phyloP scores from a whole-genome alignment of 2,329 filamentous ascomycete genomes.

The Colletotrichum liriopes region DNA sequence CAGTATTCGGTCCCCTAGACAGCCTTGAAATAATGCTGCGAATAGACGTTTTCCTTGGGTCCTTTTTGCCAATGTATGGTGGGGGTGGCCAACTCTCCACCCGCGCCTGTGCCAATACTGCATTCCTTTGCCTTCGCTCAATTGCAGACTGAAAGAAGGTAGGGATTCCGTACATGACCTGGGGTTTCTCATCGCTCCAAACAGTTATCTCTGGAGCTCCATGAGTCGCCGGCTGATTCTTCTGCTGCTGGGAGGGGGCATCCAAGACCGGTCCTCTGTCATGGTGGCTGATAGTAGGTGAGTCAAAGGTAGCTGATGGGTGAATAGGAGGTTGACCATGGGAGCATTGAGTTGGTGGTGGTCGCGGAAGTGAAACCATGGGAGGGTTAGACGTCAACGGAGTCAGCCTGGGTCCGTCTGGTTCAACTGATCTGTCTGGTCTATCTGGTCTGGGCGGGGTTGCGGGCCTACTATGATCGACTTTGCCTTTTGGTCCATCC shows the following conservation, averaged over 20 bases:
- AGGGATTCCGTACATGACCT: background rate
- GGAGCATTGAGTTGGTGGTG: slow-evolving; percentile 1
- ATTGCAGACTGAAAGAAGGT: slow-evolving; percentile 20
- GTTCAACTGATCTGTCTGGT: background rate
- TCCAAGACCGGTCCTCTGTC: too few species aligned
- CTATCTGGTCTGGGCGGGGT: background rate
- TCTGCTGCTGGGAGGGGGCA: background rate
- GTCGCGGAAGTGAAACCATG: slow-evolving; percentile 15
- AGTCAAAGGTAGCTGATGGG: background rate
- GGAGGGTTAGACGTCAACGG: slow-evolving; percentile 26
- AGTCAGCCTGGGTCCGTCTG: background rate
- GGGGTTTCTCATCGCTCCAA: slow-evolving; percentile 1
- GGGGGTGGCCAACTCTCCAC: slow-evolving; percentile 14
- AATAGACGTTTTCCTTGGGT: background rate
- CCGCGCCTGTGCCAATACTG: background rate
- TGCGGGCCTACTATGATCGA: background rate
- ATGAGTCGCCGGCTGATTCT: background rate
- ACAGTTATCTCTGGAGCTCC: background rate
- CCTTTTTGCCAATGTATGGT: background rate
- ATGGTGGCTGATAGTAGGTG: background rate
- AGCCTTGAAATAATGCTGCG: background rate
- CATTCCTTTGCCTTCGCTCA: slow-evolving; percentile 12
- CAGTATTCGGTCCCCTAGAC: background rate
- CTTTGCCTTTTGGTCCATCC: slow-evolving; percentile 3
- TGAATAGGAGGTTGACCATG: slow-evolving; percentile 2